phyloP scores from a whole-genome alignment of 202 grass and related monocot genomes.

The Digitaria exilis region DNA sequence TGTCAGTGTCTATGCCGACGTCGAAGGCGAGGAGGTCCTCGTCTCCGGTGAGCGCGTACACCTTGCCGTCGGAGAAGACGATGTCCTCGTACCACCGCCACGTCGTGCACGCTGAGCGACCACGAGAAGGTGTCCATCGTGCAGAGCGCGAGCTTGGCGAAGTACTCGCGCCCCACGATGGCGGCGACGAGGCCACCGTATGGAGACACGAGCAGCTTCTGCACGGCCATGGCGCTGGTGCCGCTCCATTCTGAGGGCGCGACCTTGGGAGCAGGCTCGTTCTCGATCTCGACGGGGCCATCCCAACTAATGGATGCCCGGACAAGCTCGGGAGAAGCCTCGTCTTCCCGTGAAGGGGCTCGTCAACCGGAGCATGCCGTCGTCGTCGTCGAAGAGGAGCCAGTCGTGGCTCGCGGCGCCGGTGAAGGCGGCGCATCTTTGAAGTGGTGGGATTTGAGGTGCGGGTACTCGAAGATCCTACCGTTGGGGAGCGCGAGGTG shows the following conservation, averaged over 20 bases:
- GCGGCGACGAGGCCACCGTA: neutral
- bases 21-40: conserved; percentile 31
- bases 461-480: neutral
- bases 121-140: neutral
- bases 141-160: neutral
- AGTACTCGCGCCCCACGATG: neutral
- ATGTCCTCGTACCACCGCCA: conserved; percentile 35
- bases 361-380: neutral
- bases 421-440: neutral
- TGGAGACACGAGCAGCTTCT: neutral
- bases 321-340: neutral
- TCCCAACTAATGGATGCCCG: neutral
- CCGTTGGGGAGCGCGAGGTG: neutral
- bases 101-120: neutral
- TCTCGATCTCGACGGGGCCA: neutral
- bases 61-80: neutral
- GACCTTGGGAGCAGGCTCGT: neutral
- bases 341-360: neutral
- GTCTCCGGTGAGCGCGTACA: neutral
- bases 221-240: neutral
- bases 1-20: neutral
- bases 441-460: neutral
- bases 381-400: neutral
- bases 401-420: neutral
- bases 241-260: neutral